Base-by-base conservation (phyloP, 2,329 filamentous ascomycete genomes). In the Cryphonectria japonica region DNA sequence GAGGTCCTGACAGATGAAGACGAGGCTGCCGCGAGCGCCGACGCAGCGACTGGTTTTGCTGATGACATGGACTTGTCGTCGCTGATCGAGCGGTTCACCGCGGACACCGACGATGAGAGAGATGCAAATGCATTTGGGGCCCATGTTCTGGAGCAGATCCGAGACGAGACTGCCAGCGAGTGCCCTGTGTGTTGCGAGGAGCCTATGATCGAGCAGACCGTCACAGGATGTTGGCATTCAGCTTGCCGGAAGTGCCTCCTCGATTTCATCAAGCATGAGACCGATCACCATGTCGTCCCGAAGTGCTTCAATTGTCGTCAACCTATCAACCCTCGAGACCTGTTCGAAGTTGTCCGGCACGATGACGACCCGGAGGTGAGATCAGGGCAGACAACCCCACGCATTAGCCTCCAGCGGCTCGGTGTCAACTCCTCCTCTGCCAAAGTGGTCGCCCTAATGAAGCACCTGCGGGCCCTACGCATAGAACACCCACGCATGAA, bases 161-260 rank as follows among this genome's bases (percentile, higher is more conserved):
- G 97, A 75, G 93, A 93, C 69, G 95, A 98, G 77, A 91, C 93
- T 0, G 89, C 92, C 71, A 92, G 92, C 72, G 96, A 99, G 82
- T 99, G 96, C 77, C 95, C 96, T 0, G 93, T 99, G 67, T 99
- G 96, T 81, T 90, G 93, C 4, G 95, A 98, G 79, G 96, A 98
- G 16, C 94, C 95, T 3, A 98, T 98, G 94, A 88, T 93, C 57
- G 92, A 98, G 68, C 95, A 97, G 78, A 92, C 93, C 0, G 96
- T 99, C 1, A 98, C 96, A 0, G 93, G 94, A 0, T 99, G 96
- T 81, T 99, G 96, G 94, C 96, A 99, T 80, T 97, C 93, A 46
- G 95, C 96, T 0, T 99, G 96, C 83, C 97, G 96, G 81, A 92
- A 93, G 73, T 99, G 96, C 76, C 83, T 98, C n/a, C 83, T 97